A percentile compares a stretch with the other conserved stretches of the same genome.
Evolutionary conservation across 352 stramenopile genomes (phyloP).

Genomic region (Globisporangium okanoganense): DNA sequence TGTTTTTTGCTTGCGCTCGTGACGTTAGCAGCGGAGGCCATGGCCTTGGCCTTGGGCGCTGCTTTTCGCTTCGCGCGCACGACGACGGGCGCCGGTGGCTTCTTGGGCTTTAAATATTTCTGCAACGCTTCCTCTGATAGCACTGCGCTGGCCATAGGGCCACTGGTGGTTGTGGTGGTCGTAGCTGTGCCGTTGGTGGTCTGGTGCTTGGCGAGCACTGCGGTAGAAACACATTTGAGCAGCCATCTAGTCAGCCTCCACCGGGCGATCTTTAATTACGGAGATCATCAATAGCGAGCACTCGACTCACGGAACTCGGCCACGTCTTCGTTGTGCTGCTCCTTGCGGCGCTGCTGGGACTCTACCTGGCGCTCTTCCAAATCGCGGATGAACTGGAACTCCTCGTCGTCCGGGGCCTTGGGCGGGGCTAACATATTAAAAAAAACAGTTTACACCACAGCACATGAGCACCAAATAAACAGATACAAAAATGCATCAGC

Average conservation of each 20-base stretch:
- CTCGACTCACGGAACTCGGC: conserved; percentile 58
- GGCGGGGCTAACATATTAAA: conserved; percentile 61
- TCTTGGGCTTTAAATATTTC: conserved; percentile 19
- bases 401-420: conserved; percentile 84
- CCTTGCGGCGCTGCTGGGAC: conserved; percentile 41
- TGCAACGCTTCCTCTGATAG: conserved; percentile 14
- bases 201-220: conserved; percentile 57
- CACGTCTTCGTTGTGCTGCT: conserved; percentile 72
- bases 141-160: neutral
- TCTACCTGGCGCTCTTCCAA: conserved; percentile 57
- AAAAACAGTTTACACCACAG: neutral
- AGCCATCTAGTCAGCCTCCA: neutral
- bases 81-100: conserved; percentile 30
- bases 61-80: conserved; percentile 59
- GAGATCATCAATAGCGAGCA: neutral
- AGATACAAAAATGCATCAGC: neutral
- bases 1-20: conserved; percentile 13
- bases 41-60: conserved; percentile 8
- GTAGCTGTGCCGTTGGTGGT: conserved; percentile 5
- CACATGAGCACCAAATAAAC: neutral
- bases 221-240: neutral
- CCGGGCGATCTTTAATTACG: neutral
- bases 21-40: neutral
- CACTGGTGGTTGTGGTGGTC: neutral
- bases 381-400: conserved; percentile 78